These are phyloP conservation scores for Phanerochaete sordida DNA, from an alignment of 768 basidiomycete genomes.

Conservation along the genomic window DNA sequence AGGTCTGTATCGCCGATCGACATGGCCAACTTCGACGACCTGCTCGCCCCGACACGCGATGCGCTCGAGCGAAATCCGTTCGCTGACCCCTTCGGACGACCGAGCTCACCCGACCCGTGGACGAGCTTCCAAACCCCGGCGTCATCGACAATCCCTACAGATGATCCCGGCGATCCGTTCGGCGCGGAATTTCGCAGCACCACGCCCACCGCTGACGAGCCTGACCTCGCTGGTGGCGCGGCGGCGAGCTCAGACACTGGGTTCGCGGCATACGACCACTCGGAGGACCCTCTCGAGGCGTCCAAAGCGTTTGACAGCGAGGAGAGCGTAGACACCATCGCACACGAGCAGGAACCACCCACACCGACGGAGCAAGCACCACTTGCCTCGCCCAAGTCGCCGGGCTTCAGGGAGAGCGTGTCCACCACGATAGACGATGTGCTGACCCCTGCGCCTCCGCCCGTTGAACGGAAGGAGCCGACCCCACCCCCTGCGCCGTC, in stretches of 20 bases:
- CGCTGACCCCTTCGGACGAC: constrained; percentile 67
- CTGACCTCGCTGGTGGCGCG: constrained; percentile 11
- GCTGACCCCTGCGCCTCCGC: not conserved
- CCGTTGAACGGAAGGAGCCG: constrained; percentile 6
- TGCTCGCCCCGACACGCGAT: constrained; percentile 53
- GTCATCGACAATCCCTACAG: constrained; percentile 10
- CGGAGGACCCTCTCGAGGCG: constrained; percentile 41
- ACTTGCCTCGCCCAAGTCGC: constrained; percentile 4
- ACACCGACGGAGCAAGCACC: constrained; percentile 10
- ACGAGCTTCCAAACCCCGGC: constrained; percentile 48
- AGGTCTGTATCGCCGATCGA: not conserved
- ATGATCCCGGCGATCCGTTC: constrained; percentile 14
- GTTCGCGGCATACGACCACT: not conserved
- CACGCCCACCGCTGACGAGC: constrained; percentile 15
- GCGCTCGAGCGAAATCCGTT: constrained; percentile 76
- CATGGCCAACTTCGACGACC: constrained; percentile 81
- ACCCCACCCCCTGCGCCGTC: constrained; percentile 11
- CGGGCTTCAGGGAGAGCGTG: constrained; percentile 24
- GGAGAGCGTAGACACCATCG: constrained; percentile 20
- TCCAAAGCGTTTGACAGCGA: constrained; percentile 26
- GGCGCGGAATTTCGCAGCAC: constrained; percentile 14
- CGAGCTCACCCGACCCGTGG: constrained; percentile 77
- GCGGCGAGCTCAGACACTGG: not conserved
- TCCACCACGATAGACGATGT: constrained; percentile 12
- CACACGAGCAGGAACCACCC: constrained; percentile 15